Percentiles rank a stretch among this genome's conserved stretches.
phyloP scores from a whole-genome alignment of 2,329 filamentous ascomycete species.

The Penicillium sp. region DNA sequence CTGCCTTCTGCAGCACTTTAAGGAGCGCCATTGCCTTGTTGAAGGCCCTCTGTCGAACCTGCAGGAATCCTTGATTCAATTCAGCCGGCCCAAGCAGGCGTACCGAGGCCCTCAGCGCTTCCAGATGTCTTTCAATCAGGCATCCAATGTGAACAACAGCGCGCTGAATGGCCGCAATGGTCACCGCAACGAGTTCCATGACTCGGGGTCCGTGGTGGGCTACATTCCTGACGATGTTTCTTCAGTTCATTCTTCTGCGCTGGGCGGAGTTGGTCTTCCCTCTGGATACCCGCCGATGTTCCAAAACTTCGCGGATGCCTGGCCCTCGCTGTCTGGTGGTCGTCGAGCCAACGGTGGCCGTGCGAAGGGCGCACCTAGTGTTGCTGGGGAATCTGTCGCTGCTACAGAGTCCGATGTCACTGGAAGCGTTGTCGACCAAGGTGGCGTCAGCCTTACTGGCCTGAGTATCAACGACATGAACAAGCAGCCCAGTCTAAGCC shows the following conservation, averaged over 20 bases:
- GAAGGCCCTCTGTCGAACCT: conserved; percentile 92
- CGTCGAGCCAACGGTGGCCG: conserved; percentile 62
- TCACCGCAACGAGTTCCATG: conserved; percentile 53
- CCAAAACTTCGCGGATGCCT: conserved; percentile 81
- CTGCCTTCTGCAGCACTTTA: conserved; percentile 89
- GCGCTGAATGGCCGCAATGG: conserved; percentile 49
- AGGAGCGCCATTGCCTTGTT: conserved; percentile 90
- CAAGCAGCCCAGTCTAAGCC: conserved; percentile 68
- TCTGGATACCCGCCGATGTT: conserved; percentile 93
- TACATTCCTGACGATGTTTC: conserved; percentile 97
- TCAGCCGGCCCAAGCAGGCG: conserved; percentile 84
- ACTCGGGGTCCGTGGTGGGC: conserved; percentile 82
- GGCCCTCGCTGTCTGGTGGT: conserved; percentile 73
- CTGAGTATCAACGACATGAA: conserved; percentile 65
- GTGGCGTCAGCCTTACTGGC: conserved; percentile 83
- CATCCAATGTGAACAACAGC: conserved; percentile 53
- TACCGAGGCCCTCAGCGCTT: conserved; percentile 85
- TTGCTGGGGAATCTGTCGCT: conserved; percentile 87
- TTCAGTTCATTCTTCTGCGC: conserved; percentile 84
- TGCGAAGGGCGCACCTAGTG: conserved; percentile 62
- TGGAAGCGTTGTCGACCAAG: conserved; percentile 69
- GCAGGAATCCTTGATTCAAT: conserved; percentile 92
- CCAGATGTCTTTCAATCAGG: conserved; percentile 69
- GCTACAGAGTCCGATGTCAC: conserved; percentile 85
- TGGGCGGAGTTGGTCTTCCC: conserved; percentile 75